These are phyloP conservation scores for Podospora fimiseda DNA, from an alignment of 495 filamentous ascomycete genomes.

Conservation along the genomic window DNA sequence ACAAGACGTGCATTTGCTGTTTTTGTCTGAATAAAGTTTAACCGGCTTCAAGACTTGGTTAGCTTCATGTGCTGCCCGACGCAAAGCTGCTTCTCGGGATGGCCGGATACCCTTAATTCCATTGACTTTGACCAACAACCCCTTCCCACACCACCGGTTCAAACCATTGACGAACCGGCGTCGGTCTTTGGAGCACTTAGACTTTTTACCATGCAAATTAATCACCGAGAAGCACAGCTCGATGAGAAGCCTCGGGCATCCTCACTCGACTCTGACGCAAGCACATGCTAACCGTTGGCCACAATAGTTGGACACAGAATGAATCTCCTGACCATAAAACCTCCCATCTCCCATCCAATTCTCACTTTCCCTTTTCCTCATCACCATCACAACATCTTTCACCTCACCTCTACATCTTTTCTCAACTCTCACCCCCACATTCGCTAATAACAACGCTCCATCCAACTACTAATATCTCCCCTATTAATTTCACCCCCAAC, in stretches of 20 bases:
- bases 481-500: neutral
- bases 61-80: too few species aligned
- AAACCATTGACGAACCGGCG: neutral
- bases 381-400: conserved; percentile 7
- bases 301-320: too few species aligned
- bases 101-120: too few species aligned
- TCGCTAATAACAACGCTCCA: conserved; percentile 1
- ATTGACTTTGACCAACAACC: neutral
- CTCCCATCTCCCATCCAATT: neutral
- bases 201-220: too few species aligned
- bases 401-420: neutral
- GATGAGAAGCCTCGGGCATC: too few species aligned
- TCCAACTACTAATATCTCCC: neutral
- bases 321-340: too few species aligned
- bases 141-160: neutral
- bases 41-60: neutral
- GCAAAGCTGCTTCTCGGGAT: too few species aligned
- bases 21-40: neutral
- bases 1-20: too few species aligned
- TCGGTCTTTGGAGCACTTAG: too few species aligned
- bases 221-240: too few species aligned
- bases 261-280: neutral
- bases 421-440: neutral
- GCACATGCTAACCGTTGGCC: too few species aligned
- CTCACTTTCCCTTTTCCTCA: conserved; percentile 1